Base-by-base conservation (phyloP, 1,284 basidiomycete genomes). In the Inonotus hispidus region DNA sequence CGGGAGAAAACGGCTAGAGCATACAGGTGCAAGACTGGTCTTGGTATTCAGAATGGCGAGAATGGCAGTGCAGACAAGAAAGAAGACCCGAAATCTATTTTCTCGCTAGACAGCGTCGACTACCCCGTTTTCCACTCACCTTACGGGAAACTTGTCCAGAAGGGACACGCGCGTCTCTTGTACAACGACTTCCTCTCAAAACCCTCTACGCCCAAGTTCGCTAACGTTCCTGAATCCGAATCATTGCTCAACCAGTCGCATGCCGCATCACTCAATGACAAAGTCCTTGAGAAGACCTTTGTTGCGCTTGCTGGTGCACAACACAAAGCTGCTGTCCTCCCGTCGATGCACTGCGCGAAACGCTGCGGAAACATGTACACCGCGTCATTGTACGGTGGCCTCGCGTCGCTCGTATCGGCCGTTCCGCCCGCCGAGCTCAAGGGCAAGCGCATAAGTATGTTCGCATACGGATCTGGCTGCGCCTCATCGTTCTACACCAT, bases 331-430 rank as follows among this genome's bases (percentile, higher is more conserved):
- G 85, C 87, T 69, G 87, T 93, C 27, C 83, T 84, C 64, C 89
- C 92, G 5, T 82, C 78, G 27, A 93, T 94, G 82, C 83, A 86
- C 65, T 90, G 88, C 77, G 92, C 93, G 57, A 84, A 85, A 72
- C 87, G 92, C 58, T 86, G 95, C 70, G 96, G 96, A 16, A 98
- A 99, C 85, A 97, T 96, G 92, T 98, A 99, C 84, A 95, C 96
- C 23, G 96, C 90, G n/a, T 95, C 93, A 49, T 81, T 99, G 29
- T 98, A 96, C 73, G 94, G 93, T 60, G 95, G 93, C 66, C 84
- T 99, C 63, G 92, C 94, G 38, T 92, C 88, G 14, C 78, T 96
- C 38, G 71, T 97, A 53, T 82, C 90, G 57, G 80, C 80, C 49
- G 82, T 90, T 47, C 82, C 85, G 66, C 84, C 90, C 7, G 75